These are phyloP conservation scores for Rhodotorula babjevae DNA, from an alignment of 768 basidiomycete species.

Conservation along the genomic window DNA sequence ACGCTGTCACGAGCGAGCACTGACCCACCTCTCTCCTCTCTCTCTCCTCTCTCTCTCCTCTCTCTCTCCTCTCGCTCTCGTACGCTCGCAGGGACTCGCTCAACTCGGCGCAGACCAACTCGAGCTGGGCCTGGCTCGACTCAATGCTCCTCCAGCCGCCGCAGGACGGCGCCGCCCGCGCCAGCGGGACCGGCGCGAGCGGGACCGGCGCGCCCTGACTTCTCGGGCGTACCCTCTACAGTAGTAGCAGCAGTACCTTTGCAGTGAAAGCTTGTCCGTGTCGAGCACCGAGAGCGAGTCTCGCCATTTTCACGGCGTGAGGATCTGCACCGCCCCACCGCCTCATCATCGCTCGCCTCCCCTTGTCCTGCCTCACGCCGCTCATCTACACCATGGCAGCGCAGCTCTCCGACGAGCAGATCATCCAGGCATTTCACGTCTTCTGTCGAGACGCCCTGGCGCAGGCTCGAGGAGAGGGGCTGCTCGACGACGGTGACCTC, in stretches of 20 bases:
- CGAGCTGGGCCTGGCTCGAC: slow-evolving; percentile 6
- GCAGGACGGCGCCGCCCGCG: too few relatives aligned
- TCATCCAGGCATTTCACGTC: slow-evolving; percentile 25
- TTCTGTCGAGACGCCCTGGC: slow-evolving; percentile 1
- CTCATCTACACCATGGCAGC: not conserved
- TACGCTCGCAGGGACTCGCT: not conserved
- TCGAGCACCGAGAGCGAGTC: too few relatives aligned
- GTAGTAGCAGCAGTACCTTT: too few relatives aligned
- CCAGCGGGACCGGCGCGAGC: too few relatives aligned
- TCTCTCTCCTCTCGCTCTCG: not conserved
- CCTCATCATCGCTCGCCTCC: not conserved
- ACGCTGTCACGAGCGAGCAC: too few relatives aligned
- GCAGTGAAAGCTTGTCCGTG: too few relatives aligned
- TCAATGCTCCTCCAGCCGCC: not conserved
- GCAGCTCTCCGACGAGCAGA: not conserved
- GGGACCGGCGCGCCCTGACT: too few relatives aligned
- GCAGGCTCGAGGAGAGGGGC: slow-evolving; percentile 65
- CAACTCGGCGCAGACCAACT: slow-evolving; percentile 1
- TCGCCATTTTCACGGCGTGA: too few relatives aligned
- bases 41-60: too few relatives aligned
- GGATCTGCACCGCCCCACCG: too few relatives aligned
- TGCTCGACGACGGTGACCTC: slow-evolving; percentile 67
- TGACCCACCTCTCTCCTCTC: too few relatives aligned
- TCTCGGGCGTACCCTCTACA: too few relatives aligned
- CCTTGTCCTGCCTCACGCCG: not conserved